These are phyloP conservation scores for Kwoniella shivajii DNA, from an alignment of 1,284 basidiomycete genomes.

Conservation along the genomic window DNA sequence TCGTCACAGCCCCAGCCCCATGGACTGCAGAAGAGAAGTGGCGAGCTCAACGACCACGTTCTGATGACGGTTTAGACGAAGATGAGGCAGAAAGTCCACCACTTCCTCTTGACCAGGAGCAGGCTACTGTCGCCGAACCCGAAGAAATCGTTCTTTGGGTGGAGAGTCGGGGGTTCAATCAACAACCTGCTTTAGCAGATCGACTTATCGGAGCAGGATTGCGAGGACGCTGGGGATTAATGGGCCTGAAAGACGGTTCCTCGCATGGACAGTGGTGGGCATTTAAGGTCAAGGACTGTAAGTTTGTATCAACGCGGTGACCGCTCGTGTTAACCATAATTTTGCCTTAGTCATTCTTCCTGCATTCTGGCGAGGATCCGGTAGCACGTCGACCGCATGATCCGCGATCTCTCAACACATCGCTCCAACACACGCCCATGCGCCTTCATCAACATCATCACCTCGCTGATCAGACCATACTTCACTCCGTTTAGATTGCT, in stretches of 20 bases:
- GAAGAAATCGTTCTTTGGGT: conserved; percentile 31
- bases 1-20: conserved; percentile 37
- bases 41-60: conserved; percentile 11
- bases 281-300: conserved; percentile 45
- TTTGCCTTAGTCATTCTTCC: conserved; percentile 7
- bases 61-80: conserved; percentile 13
- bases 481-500: too few species aligned
- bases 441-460: too few species aligned
- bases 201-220: conserved; percentile 37
- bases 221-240: conserved; percentile 43
- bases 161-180: conserved; percentile 13
- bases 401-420: too few species aligned
- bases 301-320: conserved; percentile 9
- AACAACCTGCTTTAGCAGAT: background rate
- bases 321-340: background rate
- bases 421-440: too few species aligned
- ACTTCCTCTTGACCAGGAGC: conserved; percentile 27
- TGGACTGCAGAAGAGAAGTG: conserved; percentile 41
- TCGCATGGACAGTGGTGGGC: conserved; percentile 36
- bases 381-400: too few species aligned
- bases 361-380: conserved; percentile 7
- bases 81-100: background rate
- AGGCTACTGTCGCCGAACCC: conserved; percentile 26
- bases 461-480: too few species aligned
- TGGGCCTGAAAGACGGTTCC: conserved; percentile 20